Percentiles rank a stretch among this genome's conserved stretches.
These are phyloP conservation scores for Metschnikowia colocasiae DNA, from an alignment of 805 yeast species.

Conservation along the genomic window DNA sequence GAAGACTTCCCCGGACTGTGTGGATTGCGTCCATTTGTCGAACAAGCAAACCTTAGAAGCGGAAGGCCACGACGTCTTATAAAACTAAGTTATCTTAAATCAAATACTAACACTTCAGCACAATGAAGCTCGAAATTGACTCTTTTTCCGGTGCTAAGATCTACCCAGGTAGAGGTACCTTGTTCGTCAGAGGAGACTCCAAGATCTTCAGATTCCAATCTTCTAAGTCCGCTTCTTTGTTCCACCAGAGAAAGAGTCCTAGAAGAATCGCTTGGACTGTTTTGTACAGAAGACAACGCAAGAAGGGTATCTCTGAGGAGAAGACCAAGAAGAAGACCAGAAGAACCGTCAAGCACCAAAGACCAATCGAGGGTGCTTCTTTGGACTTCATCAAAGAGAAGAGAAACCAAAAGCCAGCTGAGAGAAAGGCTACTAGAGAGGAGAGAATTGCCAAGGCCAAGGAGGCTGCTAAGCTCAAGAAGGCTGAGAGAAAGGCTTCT, in stretches of 20 bases:
- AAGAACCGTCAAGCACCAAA: slow-evolving; percentile 97
- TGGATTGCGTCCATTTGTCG: background rate
- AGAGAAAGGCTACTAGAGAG: slow-evolving; percentile 96
- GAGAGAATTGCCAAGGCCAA: slow-evolving; percentile 79
- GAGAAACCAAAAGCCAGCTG: slow-evolving; percentile 93
- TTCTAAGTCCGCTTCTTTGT: slow-evolving; percentile 95
- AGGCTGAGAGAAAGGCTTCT: slow-evolving; percentile 94
- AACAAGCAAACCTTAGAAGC: background rate
- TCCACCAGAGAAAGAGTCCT: slow-evolving; percentile 99
- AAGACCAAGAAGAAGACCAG: slow-evolving; percentile 94
- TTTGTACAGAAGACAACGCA: slow-evolving; percentile 99
- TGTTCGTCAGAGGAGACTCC: slow-evolving; percentile 99
- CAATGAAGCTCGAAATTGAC: slow-evolving; percentile 99
- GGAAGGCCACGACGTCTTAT: background rate
- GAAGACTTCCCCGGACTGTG: no score
- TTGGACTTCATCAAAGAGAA: slow-evolving; percentile 97
- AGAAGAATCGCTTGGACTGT: slow-evolving; percentile 99
- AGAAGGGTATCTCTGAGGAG: slow-evolving; percentile 99
- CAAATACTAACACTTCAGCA: slow-evolving; percentile 35
- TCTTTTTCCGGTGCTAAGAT: slow-evolving; percentile 99
- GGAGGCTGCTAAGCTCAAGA: slow-evolving; percentile 86
- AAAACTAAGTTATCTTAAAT: background rate
- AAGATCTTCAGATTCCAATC: slow-evolving; percentile 99
- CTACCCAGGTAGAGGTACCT: slow-evolving; percentile 99
- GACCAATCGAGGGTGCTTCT: slow-evolving; percentile 99